A percentile compares a stretch with the other conserved stretches of the same genome.
Conservation (phyloP, 352 stramenopile species). For the Phytopythium litorale region DNA sequence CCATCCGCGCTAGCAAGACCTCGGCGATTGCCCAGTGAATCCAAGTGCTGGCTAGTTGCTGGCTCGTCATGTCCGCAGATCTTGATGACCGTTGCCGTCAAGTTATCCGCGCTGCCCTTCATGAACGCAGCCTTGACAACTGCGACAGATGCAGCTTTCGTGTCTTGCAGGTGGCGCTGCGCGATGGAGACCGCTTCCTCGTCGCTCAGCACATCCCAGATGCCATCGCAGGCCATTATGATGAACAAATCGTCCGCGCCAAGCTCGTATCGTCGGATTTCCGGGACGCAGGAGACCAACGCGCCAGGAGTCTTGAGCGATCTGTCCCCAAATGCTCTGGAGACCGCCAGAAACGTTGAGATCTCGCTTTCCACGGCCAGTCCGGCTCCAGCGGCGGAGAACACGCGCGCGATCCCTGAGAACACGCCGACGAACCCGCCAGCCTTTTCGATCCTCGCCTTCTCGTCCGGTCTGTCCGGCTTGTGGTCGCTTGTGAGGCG, state of each 20-base stretch:
- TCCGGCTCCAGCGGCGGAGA: conserved; percentile 37
- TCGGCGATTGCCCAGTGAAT: not conserved
- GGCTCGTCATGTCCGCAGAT: not conserved
- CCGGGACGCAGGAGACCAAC: conserved; percentile 52
- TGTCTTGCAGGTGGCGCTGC: conserved; percentile 28
- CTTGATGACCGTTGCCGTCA: conserved; percentile 42
- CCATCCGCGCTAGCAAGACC: not conserved
- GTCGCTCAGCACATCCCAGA: conserved; percentile 63
- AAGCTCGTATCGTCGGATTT: conserved; percentile 33
- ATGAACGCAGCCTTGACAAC: conserved; percentile 55
- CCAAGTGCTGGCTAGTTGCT: not conserved
- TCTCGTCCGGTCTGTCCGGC: conserved; percentile 40
- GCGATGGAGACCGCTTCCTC: conserved; percentile 53
- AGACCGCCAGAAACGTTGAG: conserved; percentile 49
- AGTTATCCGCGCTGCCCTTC: conserved; percentile 50
- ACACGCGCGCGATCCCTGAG: conserved; percentile 44
- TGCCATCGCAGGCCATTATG: conserved; percentile 53
- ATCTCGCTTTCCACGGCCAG: conserved; percentile 23
- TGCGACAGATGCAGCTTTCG: conserved; percentile 38
- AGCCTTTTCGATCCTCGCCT: conserved; percentile 36
- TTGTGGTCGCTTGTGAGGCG: conserved; percentile 58
- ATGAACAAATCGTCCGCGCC: conserved; percentile 46
- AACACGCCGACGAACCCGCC: conserved; percentile 52
- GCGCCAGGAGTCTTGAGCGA: conserved; percentile 39
- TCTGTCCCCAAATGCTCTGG: conserved; percentile 55